Evolutionary conservation across 2,329 filamentous ascomycete genomes (phyloP).

Genomic region (Alternaria ethzedia): DNA sequence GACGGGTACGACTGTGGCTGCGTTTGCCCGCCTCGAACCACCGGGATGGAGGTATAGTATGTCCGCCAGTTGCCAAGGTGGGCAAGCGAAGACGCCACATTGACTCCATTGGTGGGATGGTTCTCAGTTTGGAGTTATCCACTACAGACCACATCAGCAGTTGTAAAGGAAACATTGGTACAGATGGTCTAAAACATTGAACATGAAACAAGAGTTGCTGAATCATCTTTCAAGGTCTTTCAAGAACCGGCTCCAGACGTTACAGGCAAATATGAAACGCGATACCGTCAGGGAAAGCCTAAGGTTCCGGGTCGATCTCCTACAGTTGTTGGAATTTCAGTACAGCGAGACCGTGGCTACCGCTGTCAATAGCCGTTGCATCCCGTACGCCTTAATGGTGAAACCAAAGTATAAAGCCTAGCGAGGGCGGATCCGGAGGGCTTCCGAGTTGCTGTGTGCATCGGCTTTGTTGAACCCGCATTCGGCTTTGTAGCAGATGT

Average conservation of each 20-base stretch:
- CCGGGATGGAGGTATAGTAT: background rate
- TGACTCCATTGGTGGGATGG: background rate
- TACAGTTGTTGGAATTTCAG: background rate
- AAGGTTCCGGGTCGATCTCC: background rate
- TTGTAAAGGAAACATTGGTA: background rate
- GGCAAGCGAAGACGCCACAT: background rate
- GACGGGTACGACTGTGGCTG: conserved; percentile 2
- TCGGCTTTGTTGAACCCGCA: background rate
- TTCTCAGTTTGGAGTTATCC: background rate
- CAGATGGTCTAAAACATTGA: background rate
- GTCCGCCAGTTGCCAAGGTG: conserved; percentile 6
- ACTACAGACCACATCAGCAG: background rate
- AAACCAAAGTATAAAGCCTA: background rate
- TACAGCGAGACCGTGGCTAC: background rate
- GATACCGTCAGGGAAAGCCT: background rate
- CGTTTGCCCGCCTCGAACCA: background rate
- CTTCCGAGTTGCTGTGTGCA: background rate
- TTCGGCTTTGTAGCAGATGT: background rate
- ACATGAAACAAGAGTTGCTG: background rate
- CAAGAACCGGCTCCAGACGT: background rate
- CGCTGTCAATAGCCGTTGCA: background rate
- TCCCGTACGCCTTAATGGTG: background rate
- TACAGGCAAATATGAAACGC: background rate
- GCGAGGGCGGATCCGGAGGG: background rate
- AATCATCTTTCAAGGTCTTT: background rate